These are phyloP conservation scores for Dactylis glomerata DNA, from an alignment of 176 grass and related monocot genomes.

Conservation along the genomic window DNA sequence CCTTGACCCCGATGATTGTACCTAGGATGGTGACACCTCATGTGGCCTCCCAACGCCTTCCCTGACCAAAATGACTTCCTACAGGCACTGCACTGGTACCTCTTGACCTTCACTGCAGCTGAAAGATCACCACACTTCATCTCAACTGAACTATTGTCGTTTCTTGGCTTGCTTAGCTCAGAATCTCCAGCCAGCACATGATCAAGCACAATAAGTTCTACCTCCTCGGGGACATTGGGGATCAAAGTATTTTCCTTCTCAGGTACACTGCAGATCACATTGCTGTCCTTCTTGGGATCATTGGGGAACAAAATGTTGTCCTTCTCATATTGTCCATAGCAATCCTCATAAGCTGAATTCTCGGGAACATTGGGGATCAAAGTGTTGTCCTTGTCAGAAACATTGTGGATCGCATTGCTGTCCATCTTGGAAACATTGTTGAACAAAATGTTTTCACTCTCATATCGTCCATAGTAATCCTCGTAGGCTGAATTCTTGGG, in stretches of 20 bases:
- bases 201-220: conserved; percentile 21
- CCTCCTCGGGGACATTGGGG: conserved; percentile 14
- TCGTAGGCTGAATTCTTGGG: conserved; percentile 9
- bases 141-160: conserved; percentile 9
- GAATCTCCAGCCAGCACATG: background rate
- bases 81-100: conserved; percentile 33
- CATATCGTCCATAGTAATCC: conserved; percentile 9
- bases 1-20: background rate
- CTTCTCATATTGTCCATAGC: conserved; percentile 16
- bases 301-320: conserved; percentile 10
- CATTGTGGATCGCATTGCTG: background rate
- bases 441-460: conserved; percentile 9
- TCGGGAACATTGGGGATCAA: conserved; percentile 10
- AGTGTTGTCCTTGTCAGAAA: background rate
- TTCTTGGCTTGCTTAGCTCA: conserved; percentile 1
- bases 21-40: conserved; percentile 7
- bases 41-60: conserved; percentile 51
- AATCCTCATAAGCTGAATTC: conserved; percentile 4
- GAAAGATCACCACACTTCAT: conserved; percentile 12
- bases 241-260: conserved; percentile 7
- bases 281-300: conserved; percentile 13
- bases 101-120: conserved; percentile 22
- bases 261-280: conserved; percentile 11
- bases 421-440: background rate
- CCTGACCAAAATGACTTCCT: conserved; percentile 44